A percentile compares a stretch with the other conserved stretches of the same genome.
phyloP scores from a whole-genome alignment of 2,329 filamentous ascomycete species.

The Knufia fluminis region DNA sequence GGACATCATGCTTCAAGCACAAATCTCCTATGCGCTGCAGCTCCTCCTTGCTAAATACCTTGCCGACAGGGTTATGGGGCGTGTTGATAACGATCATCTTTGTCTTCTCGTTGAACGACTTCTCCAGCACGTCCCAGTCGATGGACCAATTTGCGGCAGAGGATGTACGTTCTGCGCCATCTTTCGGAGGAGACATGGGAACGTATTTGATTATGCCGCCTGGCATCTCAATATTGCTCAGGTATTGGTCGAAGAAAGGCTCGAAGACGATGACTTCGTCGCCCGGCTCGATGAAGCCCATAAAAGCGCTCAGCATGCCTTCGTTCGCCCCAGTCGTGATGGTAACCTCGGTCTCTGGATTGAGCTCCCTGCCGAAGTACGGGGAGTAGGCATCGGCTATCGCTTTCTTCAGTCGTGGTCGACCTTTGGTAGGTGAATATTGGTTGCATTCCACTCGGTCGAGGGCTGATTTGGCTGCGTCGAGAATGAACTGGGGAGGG shows the following conservation, averaged over 20 bases:
- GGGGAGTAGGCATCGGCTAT: constrained; percentile 88
- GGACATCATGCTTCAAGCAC: constrained; percentile 84
- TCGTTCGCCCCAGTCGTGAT: constrained; percentile 66
- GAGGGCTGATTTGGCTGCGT: constrained; percentile 83
- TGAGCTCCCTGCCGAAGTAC: constrained; percentile 68
- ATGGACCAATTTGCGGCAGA: constrained; percentile 83
- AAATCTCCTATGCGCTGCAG: constrained; percentile 76
- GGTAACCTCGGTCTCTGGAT: constrained; percentile 87
- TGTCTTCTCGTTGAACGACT: constrained; percentile 71
- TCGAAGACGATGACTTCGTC: constrained; percentile 98
- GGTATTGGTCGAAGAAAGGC: constrained; percentile 98
- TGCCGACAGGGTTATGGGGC: constrained; percentile 87
- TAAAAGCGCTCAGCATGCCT: constrained; percentile 90
- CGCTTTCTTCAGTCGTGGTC: constrained; percentile 83
- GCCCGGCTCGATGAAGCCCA: constrained; percentile 89
- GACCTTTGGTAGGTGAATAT: constrained; percentile 84
- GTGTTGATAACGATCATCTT: constrained; percentile 80
- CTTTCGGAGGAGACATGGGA: constrained; percentile 77
- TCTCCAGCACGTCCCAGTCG: constrained; percentile 72
- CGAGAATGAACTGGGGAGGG: constrained; percentile 77
- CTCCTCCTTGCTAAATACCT: constrained; percentile 80
- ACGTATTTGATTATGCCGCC: constrained; percentile 93
- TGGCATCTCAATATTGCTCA: constrained; percentile 97
- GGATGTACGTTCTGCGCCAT: constrained; percentile 68
- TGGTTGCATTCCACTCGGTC: constrained; percentile 95